These are phyloP conservation scores for Escovopsis sp. DNA, from an alignment of 2,329 filamentous ascomycete species.

Conservation along the genomic window DNA sequence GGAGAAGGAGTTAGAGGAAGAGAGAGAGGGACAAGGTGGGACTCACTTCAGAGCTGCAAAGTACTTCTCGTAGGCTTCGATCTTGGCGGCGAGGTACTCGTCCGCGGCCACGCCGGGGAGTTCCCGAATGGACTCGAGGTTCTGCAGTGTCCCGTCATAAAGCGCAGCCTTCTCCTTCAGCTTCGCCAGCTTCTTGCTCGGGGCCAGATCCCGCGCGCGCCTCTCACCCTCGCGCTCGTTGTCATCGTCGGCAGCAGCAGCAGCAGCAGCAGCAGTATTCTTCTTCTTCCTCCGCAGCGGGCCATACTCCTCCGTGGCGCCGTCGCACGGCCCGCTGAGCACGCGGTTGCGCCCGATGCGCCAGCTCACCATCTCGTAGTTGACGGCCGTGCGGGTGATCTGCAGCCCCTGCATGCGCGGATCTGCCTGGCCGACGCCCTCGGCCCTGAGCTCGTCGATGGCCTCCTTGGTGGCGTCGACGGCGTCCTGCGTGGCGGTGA, in stretches of 20 bases:
- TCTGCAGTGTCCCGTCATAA: slow-evolving; percentile 84
- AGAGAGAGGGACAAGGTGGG: neutral
- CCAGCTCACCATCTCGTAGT: slow-evolving; percentile 90
- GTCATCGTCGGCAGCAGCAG: slow-evolving; percentile 24
- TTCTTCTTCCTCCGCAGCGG: slow-evolving; percentile 38
- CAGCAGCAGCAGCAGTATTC: neutral
- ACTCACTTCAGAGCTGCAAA: slow-evolving; percentile 76
- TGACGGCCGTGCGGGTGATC: slow-evolving; percentile 82
- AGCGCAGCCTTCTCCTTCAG: slow-evolving; percentile 77
- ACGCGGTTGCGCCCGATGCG: slow-evolving; percentile 85
- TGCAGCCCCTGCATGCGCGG: slow-evolving; percentile 81
- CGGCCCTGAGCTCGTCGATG: slow-evolving; percentile 74
- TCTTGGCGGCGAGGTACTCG: slow-evolving; percentile 53
- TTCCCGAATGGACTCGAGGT: slow-evolving; percentile 77
- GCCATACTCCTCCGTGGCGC: slow-evolving; percentile 41
- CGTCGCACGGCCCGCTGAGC: slow-evolving; percentile 70
- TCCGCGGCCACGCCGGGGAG: slow-evolving; percentile 84
- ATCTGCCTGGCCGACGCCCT: slow-evolving; percentile 74
- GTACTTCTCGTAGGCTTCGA: slow-evolving; percentile 67
- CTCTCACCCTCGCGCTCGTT: slow-evolving; percentile 37
- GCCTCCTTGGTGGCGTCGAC: slow-evolving; percentile 86
- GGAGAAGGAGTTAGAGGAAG: neutral
- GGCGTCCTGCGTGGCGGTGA: slow-evolving; percentile 82
- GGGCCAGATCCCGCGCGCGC: slow-evolving; percentile 44
- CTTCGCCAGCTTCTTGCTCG: slow-evolving; percentile 60